Evolutionary conservation across 352 stramenopile genomes (phyloP), one percentile per base, ranked within the genome.

Genomic region (Phytophthora capsici): DNA sequence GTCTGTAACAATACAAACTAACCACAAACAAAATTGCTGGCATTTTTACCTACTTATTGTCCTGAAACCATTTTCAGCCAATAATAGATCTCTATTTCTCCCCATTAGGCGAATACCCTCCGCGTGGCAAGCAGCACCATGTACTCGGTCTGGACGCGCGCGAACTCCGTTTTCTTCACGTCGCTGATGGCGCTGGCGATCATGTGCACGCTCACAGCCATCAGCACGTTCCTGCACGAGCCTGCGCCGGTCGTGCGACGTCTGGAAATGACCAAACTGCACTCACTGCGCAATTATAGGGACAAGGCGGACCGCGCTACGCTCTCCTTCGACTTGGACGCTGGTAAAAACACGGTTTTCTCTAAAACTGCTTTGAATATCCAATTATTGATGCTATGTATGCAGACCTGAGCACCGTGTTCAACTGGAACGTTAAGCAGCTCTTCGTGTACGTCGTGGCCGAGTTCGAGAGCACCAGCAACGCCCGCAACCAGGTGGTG

Each of bases 391-490:
- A n/a, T n/a, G n/a, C n/a, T 56, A 14, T 68, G 14, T 3, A 47
- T 16, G 6, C 43, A 90, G 87, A 95, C 17, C 51, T 95, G 53
- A 88, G 81, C 69, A 93, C 86, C 22, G 86, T 94, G 23, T 96
- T 96, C 80, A 96, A 96, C 67, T 96, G 88, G 88, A 96, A 96
- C 70, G 86, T 93, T 28, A 96, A 94, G 82, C 86, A 94, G 73
- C 69, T 96, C 50, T 96, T 96, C 47, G 86, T 94, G 69, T 96
- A 94, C 82, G 82, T 96, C 48, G 49, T 92, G 51, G 88, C 88
- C 48, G 86, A 94, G 73, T 96, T 93, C 65, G 52, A 75, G 69
- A 93, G 69, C 59, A 48, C 69, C 55, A 83, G 69, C 57, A 94
- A 94, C 63, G 45, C 47, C 9, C 63, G 73, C 56, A 95, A 95